Evolutionary conservation across 768 basidiomycete genomes (phyloP), one percentile per base, ranked within the genome.

Genomic region (Lentinula boryana): DNA sequence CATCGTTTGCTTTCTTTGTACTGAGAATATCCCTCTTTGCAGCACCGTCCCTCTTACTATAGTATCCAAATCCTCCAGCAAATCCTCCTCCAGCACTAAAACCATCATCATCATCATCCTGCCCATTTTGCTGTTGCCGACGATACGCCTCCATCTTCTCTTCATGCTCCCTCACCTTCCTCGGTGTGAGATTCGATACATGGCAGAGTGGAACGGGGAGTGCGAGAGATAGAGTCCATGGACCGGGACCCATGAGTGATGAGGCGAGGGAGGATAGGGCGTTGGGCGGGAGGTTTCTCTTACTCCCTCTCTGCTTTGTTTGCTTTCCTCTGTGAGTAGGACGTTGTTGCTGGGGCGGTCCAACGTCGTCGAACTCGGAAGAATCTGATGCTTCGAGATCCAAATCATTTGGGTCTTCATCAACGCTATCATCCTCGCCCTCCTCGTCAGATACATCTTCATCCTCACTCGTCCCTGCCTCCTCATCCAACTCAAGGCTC

Each of bases 211-310:
- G 95, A 1, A 98, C 77, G 48, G 80, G 79, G 48, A 98, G 69
- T 33, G 83, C 77, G 57, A 84, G 80, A 60, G 86, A 84, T 62
- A 98, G 82, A 8, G 80, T 78, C 95, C 95, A 98, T 12, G 96
- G 95, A 0, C 96, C 95, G 2, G 84, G 84, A 32, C 88, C 89
- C 85, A 87, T 87, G 62, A 83, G 73, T 48, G 68, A 77, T 21
- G 87, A 84, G 32, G 80, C 83, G 53, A 81, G 70, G 56, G 88
- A 85, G 0, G 81, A 82, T 32, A 80, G 67, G 65, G 85, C 81
- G 49, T 21, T 15, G n/a, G 31, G 50, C 5, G 27, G 6, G 15
- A 12, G 50, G 6, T 49, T 23, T 23, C 21, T 49, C 23, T 27
- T 27, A 27, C 27, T 27, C 27, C 27, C 27, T 27, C 27, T 27